Conservation (phyloP, 2,329 filamentous ascomycete genomes). For the Cladosporium velox region DNA sequence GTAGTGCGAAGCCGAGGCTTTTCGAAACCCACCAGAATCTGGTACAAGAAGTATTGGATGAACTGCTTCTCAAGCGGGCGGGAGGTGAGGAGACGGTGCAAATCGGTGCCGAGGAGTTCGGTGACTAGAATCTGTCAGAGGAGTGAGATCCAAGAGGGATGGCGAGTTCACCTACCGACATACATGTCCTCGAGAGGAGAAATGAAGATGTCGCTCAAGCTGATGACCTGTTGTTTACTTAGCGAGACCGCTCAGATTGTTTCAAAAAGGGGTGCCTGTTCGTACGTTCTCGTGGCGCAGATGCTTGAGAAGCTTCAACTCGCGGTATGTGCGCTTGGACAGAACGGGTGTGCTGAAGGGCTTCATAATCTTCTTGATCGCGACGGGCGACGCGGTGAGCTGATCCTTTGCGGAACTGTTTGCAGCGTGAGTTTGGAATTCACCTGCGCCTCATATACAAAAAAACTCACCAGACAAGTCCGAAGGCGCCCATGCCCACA, state of each 20-base stretch:
- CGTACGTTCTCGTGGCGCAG: slow-evolving; percentile 91
- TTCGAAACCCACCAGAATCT: slow-evolving; percentile 76
- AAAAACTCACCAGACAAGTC: slow-evolving; percentile 78
- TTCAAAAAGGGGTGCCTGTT: neutral
- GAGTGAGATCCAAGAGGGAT: slow-evolving; percentile 19
- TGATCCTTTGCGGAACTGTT: slow-evolving; percentile 92
- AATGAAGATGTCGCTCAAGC: slow-evolving; percentile 98
- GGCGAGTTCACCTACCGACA: slow-evolving; percentile 31
- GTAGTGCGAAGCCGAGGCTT: neutral
- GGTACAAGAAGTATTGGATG: slow-evolving; percentile 99
- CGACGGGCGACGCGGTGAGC: slow-evolving; percentile 93
- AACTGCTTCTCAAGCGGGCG: slow-evolving; percentile 98
- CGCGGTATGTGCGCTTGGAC: slow-evolving; percentile 95
- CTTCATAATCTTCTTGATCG: slow-evolving; percentile 99
- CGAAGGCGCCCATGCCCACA: slow-evolving; percentile 98
- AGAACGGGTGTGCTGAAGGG: slow-evolving; percentile 99
- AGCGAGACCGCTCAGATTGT: neutral
- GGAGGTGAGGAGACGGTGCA: slow-evolving; percentile 92
- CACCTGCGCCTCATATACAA: neutral
- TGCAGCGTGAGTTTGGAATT: neutral
- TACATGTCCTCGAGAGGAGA: slow-evolving; percentile 98
- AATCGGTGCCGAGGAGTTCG: slow-evolving; percentile 92
- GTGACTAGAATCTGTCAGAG: slow-evolving; percentile 82
- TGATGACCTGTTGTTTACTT: slow-evolving; percentile 69
- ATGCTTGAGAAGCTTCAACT: slow-evolving; percentile 96